Evolutionary conservation across 345 rosid genomes (phyloP).

Genomic region (Dipteronia dyeriana): DNA sequence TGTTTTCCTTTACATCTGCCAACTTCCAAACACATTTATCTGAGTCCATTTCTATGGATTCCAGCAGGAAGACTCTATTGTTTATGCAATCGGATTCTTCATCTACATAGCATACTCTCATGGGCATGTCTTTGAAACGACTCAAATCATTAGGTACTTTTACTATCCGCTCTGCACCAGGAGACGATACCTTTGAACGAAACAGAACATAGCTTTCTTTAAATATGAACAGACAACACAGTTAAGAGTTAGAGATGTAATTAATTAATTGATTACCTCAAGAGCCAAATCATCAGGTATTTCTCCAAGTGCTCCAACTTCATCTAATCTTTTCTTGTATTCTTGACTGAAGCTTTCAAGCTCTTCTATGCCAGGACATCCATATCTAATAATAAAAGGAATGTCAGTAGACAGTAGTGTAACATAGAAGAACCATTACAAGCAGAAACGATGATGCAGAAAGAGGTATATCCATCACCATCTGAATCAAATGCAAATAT

Average conservation of each 20-base stretch:
- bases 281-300: slow-evolving; percentile 83
- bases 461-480: too few relatives aligned
- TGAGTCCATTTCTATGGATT: slow-evolving; percentile 56
- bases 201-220: neutral
- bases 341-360: slow-evolving; percentile 68
- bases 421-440: neutral
- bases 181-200: slow-evolving; percentile 72
- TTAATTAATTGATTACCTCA: slow-evolving; percentile 47
- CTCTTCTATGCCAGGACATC: slow-evolving; percentile 84
- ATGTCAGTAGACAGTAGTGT: neutral
- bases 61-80: slow-evolving; percentile 61
- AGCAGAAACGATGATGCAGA: too few relatives aligned
- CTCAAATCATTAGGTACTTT: slow-evolving; percentile 74
- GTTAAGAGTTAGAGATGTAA: slow-evolving; percentile 2
- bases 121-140: slow-evolving; percentile 69
- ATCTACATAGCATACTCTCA: slow-evolving; percentile 67
- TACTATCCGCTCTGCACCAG: slow-evolving; percentile 83
- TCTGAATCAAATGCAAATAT: too few relatives aligned
- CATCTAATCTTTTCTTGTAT: slow-evolving; percentile 76
- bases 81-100: slow-evolving; percentile 35
- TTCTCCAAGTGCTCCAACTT: slow-evolving; percentile 60
- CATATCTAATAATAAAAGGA: slow-evolving; percentile 58
- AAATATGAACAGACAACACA: neutral
- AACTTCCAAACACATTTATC: slow-evolving; percentile 76
- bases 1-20: slow-evolving; percentile 82